Evolutionary conservation across 495 filamentous ascomycete species (phyloP), one percentile per base, ranked within the genome.

Genomic region (Usnea hakonensis): DNA sequence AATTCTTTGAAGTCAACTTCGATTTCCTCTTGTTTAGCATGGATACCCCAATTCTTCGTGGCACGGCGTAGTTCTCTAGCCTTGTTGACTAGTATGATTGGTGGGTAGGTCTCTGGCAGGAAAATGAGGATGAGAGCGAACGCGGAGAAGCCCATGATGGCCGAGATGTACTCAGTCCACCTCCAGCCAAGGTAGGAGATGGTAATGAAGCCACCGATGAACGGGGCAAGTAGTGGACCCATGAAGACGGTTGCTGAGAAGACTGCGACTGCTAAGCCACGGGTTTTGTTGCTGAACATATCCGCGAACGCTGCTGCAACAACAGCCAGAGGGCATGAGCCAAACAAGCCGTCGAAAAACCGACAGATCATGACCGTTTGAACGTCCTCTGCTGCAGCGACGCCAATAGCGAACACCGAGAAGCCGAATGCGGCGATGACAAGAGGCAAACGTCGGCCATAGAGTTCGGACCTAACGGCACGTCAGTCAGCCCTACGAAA

Each of bases 11-110:
- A 44, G 38, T 77, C 77, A 7, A 81, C 74, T 57, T 73, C 75
- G 48, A 77, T 74, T 65, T 83, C 79, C 57, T 89, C 86, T 43
- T 82, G 73, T 61, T 79, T 76, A 13, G 85, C 77, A 63, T 86
- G 79, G 9, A 83, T 70, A 26, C 79, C 82, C 75, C 79, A 81
- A 68, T 89, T 88, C 41, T 79, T 75, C n/a, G 85, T 88, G 53
- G 81, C 75, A 21, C 72, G 72, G 17, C 87, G 81, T 10, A 89
- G 70, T 44, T 77, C 75, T 19, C 76, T 77, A 1, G 87, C 87
- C 41, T 78, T 78, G 52, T 71, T 67, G 64, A 83, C 75, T 1
- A 88, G 75, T 40, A 89, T 76, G 7, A 79, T 75, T 9, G 84
- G 78, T 0, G 73, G 72, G 60, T 83, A 85, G 1, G 86, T 88